Conservation (phyloP, 2,329 filamentous ascomycete species). For the Penicillium digitatum region DNA sequence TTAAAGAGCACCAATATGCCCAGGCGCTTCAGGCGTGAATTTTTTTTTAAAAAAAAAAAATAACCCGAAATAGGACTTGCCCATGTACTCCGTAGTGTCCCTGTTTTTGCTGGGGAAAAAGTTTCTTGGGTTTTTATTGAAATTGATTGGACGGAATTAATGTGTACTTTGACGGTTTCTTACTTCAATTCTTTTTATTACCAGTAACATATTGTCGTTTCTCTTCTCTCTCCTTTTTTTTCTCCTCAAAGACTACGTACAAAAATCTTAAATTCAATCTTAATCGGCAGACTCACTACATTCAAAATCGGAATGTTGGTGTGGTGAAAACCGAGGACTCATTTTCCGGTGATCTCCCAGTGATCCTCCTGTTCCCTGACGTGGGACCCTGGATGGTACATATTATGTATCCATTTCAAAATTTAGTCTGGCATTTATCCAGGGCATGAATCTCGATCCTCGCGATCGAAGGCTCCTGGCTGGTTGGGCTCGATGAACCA, state of each 20-base stretch:
- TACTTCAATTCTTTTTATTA: background rate
- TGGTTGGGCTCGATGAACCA: slow-evolving; percentile 20
- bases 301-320: background rate
- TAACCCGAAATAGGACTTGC: background rate
- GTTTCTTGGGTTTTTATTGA: background rate
- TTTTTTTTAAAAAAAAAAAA: no score
- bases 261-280: background rate
- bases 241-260: background rate
- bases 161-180: background rate
- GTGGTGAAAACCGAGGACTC: background rate
- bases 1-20: background rate
- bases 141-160: background rate
- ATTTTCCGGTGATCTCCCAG: background rate
- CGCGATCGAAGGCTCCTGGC: background rate
- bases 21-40: slow-evolving; percentile 6
- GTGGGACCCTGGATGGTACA: background rate
- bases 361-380: background rate
- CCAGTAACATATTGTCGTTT: background rate
- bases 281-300: background rate
- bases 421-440: background rate
- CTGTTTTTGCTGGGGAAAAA: background rate
- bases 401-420: background rate
- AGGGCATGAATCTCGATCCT: background rate
- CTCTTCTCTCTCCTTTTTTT: background rate
- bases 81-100: background rate